These are phyloP conservation scores for Xylaria sp. DNA, from an alignment of 2,329 filamentous ascomycete genomes.

Conservation along the genomic window DNA sequence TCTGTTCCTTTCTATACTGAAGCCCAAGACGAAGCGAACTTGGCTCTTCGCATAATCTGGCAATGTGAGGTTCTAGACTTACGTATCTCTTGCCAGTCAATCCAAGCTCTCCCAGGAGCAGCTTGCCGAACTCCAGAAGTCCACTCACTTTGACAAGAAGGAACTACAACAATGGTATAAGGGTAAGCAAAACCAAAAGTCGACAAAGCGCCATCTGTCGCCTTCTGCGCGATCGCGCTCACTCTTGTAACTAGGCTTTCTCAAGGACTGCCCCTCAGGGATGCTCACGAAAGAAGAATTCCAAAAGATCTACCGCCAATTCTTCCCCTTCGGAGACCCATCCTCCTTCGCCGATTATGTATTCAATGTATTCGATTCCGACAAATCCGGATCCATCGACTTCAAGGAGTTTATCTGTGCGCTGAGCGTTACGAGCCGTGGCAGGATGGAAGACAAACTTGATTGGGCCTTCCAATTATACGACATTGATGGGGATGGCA, in stretches of 20 bases:
- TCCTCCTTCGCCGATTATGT: conserved; percentile 98
- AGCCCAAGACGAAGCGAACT: neutral
- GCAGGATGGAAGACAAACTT: conserved; percentile 99
- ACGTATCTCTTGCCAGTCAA: conserved; percentile 70
- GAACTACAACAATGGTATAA: conserved; percentile 99
- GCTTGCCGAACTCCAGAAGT: conserved; percentile 93
- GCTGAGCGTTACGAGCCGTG: conserved; percentile 93
- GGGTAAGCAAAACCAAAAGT: conserved; percentile 66
- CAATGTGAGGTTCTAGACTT: conserved; percentile 22
- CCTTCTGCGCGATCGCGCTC: conserved; percentile 21
- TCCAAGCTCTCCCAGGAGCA: conserved; percentile 98
- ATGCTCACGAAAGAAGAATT: conserved; percentile 99
- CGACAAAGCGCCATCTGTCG: neutral
- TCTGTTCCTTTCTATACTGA: neutral
- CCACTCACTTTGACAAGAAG: conserved; percentile 99
- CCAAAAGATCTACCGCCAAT: conserved; percentile 99
- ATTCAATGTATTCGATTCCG: conserved; percentile 98
- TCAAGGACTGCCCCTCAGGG: conserved; percentile 97
- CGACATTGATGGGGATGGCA: conserved; percentile 98
- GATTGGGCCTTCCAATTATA: conserved; percentile 99
- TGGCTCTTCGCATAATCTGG: too few relatives aligned
- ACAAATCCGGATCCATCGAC: conserved; percentile 97
- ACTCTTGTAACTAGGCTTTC: conserved; percentile 74
- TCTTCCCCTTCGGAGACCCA: conserved; percentile 98
- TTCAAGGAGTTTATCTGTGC: conserved; percentile 99